Base-by-base conservation (phyloP, 2,329 filamentous ascomycete genomes). In the Ciborinia camelliae region DNA sequence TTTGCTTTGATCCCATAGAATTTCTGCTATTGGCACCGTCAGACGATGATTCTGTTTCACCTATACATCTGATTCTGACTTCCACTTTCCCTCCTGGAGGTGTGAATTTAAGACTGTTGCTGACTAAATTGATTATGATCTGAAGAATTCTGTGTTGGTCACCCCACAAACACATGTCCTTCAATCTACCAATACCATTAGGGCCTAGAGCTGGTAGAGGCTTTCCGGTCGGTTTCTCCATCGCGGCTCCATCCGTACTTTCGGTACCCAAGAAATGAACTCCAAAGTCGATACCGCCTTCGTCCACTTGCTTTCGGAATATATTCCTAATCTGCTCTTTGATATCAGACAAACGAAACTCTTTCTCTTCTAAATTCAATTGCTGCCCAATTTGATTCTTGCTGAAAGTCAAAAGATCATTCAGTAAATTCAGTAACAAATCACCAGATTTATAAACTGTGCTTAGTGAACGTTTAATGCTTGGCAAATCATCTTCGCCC, bases 311-410 rank as follows among this genome's bases (percentile, higher is more conserved):
- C 73, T 94, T 94, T 15, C 63, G 72, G 93, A 91, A 72, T 97
- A 97, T 60, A 96, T 96, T 8, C 91, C 30, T 76, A 15, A 96
- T 82, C 75, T 97, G 93, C 0, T 90, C 88, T 67, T 88, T 88
- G 67, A 97, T 86, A 68, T 97, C 92, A n/a, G 87, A 87, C 35
- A 97, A 75, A 10, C 89, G 82, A 72, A 97, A 97, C 71, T 96
- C 92, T 67, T 86, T 90, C 74, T 96, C 89, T 71, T 97, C 92
- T 0, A 97, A 80, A 48, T 81, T 88, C 51, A 97, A 80, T 67
- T 93, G 87, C 71, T 96, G 90, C 3, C 92, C 92, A 59, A 96
- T 92, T 76, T 97, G 92, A 73, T 97, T 97, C 77, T 96, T 97
- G 74, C 91, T 95, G 77, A 97, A 97, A 43, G 91, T 96, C 47